Base-by-base conservation (phyloP, 164 flowering plant species). In the Houttuynia cordata region DNA sequence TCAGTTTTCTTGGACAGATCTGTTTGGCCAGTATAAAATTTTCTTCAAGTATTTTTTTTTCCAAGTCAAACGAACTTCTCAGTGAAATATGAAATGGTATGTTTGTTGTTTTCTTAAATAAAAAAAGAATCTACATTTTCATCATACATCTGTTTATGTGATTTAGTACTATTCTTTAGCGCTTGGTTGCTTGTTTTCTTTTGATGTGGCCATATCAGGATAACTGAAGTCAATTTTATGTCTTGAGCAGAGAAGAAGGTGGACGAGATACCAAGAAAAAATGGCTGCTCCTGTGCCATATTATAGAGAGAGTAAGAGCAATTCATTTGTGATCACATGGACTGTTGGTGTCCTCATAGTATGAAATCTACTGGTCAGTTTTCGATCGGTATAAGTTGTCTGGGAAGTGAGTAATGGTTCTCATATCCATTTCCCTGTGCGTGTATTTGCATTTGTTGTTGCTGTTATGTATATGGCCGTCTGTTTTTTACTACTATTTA, bases 261-360 rank as follows among this genome's bases (percentile, higher is more conserved):
- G 17, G 81, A 74, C 21, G 88, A 81, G 41, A 56, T 64, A 53
- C 88, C 85, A 30, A 78, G 63, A 68, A 83, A 79, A 70, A 76
- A 34, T 37, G 34, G 67, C 8, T 83, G 87, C 65, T 63, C 79
- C 4, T 83, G 87, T 68, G 50, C 85, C 72, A 83, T 83, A 71
- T 63, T 83, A 69, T 83, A 68, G 73, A 45, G 12, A 7, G 49
- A 45, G 49, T 45, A 17, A 45, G 49, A 45, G 17, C 49, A 12
- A 45, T 45, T 45, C 49, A 10, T 45, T 45, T 45, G 17, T 45
- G 49, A 45, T 45, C n/a, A 30, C 17, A 7, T 45, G 49, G 49
- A 45, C 14, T 0, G 49, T 17, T 45, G 49, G 49, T 45, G 49
- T 45, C 17, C 49, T 45, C 3, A 17, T 8, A 1, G 49, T 45